Conservation (phyloP, 2,329 filamentous ascomycete genomes). For the Fusarium domesticum region DNA sequence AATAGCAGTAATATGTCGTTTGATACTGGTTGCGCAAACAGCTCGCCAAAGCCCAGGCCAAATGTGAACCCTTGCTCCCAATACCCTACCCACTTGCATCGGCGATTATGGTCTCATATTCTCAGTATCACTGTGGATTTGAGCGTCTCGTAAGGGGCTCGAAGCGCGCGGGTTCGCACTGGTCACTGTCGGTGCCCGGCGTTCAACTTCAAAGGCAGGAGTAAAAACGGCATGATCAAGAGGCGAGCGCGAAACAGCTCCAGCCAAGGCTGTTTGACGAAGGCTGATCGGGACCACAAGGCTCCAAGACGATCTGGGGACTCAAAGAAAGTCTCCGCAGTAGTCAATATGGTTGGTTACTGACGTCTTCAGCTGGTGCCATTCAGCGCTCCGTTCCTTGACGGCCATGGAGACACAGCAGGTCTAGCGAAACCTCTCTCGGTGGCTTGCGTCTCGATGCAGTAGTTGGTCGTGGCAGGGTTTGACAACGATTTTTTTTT, state of each 20-base stretch:
- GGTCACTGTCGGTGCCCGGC: neutral
- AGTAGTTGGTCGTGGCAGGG: neutral
- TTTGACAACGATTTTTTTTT: neutral
- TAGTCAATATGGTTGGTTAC: neutral
- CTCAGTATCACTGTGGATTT: neutral
- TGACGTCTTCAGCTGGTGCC: neutral
- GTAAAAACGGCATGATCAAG: neutral
- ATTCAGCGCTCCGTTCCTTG: neutral
- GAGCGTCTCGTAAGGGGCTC: neutral
- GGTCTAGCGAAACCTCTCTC: neutral
- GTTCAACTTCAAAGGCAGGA: neutral
- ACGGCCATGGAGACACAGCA: neutral
- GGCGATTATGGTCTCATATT: neutral
- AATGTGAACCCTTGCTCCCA: neutral
- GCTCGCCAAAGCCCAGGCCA: neutral
- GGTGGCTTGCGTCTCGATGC: neutral
- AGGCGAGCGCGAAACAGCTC: neutral
- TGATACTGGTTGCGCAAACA: neutral
- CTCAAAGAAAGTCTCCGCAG: neutral
- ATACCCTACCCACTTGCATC: neutral
- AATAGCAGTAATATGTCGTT: no score
- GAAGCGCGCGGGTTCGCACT: neutral
- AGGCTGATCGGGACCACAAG: neutral
- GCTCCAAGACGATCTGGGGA: neutral
- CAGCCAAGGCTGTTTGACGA: neutral